Evolutionary conservation across 78 protist genomes (phyloP).

Genomic region (Monocercomonoides exilis): DNA sequence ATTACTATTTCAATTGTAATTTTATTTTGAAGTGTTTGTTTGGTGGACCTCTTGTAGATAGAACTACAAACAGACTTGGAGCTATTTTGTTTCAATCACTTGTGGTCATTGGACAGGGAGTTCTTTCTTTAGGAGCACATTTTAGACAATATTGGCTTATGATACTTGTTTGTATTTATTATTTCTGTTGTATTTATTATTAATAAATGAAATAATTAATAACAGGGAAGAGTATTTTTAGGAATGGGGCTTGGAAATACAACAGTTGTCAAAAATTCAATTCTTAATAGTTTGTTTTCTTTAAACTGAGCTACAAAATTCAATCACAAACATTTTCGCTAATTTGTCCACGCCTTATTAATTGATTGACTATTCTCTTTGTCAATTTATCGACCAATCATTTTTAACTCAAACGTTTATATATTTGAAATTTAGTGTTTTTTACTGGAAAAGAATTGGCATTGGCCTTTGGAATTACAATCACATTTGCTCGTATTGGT

Average conservation of each 20-base stretch:
- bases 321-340: not conserved
- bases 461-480: not conserved
- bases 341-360: not conserved
- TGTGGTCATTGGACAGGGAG: not conserved
- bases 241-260: slow-evolving; percentile 1
- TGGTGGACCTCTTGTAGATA: slow-evolving; percentile 11
- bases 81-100: not conserved
- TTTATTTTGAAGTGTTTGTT: not conserved
- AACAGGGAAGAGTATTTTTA: not conserved
- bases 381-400: not conserved
- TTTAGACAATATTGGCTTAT: not conserved
- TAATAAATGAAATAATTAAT: not conserved
- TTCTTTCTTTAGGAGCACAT: not conserved
- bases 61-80: not conserved
- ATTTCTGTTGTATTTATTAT: too few species aligned
- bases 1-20: not conserved
- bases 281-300: not conserved
- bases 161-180: not conserved
- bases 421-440: not conserved
- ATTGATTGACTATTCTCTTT: not conserved
- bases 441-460: not conserved
- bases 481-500: not conserved
- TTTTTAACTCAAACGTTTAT: not conserved
- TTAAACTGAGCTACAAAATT: not conserved
- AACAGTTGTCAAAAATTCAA: slow-evolving; percentile 6